Base-by-base conservation (phyloP, 345 rosid genomes). In the Hibiscus trionum region DNA sequence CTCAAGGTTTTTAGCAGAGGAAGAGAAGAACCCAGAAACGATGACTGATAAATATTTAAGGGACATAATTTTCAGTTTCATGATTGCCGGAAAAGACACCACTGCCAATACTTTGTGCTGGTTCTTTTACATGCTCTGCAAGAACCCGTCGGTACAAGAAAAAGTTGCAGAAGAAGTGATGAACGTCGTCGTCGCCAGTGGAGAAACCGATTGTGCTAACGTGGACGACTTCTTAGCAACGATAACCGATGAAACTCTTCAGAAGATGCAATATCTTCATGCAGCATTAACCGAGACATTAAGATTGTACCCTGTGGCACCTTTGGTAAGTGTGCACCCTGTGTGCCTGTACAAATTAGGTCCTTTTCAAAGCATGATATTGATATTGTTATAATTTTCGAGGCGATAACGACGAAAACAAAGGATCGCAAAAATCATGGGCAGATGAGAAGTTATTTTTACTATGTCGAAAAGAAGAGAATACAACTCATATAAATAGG, bases 11-110 rank as follows among this genome's bases (percentile, higher is more conserved):
- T 4, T 90, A 6, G 19, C 76, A 82, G 72, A 85, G 87, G 49
- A 76, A 84, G 80, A 84, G 82, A 50, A 50, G 69, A 86, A 83
- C 56, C 91, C 93, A 0, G 79, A 82, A 76, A 70, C 33, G 3
- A 86, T 90, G 92, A 84, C 81, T 2, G 93, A 90, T 26, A 72
- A 81, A 69, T 90, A 83, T 67, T 49, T 93, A 71, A 82, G 89
- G 12, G 98, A 90, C 74, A 86, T 88, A 37, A 88, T 88, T 53
- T 73, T 93, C 73, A 90, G 75, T 60, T 87, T 88, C 46, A 82
- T 88, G 86, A 76, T 87, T 7, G 90, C 98, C 11, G 94, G 98
- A 11, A 90, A 90, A 76, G 98, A 93, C 61, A 62, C 90, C 7
- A 85, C 76, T 3, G 90, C 90, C 24, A 77, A 65, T 33, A 68